Evolutionary conservation across 1,139 yeast genomes (phyloP).

Genomic region (Suhomyces bolitotheri): DNA sequence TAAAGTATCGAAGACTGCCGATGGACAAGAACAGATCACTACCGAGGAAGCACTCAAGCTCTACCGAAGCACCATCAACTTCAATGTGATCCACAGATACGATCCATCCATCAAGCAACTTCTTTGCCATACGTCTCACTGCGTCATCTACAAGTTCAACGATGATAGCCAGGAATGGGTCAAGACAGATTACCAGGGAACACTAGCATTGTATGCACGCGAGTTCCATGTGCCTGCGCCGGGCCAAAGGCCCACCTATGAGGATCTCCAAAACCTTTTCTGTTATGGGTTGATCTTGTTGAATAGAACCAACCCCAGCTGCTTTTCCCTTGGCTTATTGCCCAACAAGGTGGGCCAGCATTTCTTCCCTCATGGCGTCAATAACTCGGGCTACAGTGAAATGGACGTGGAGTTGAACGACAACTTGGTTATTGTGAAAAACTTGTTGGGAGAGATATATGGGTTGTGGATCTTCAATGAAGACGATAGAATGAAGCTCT

Average conservation of each 20-base stretch:
- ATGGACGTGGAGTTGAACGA: conserved; percentile 81
- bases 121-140: conserved; percentile 73
- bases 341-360: conserved; percentile 55
- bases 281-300: conserved; percentile 78
- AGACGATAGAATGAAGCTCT: conserved; percentile 65
- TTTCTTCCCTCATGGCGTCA: conserved; percentile 40
- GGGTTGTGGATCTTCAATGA: conserved; percentile 89
- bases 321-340: conserved; percentile 76
- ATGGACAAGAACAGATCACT: conserved; percentile 18
- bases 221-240: conserved; percentile 37
- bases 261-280: conserved; percentile 52
- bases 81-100: conserved; percentile 78
- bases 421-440: conserved; percentile 76
- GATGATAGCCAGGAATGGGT: conserved; percentile 72
- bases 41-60: conserved; percentile 51
- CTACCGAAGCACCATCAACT: conserved; percentile 70
- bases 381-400: conserved; percentile 44
- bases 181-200: conserved; percentile 78
- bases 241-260: conserved; percentile 24
- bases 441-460: conserved; percentile 72
- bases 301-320: conserved; percentile 73
- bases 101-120: conserved; percentile 80
- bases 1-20: conserved; percentile 4
- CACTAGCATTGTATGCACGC: conserved; percentile 75
- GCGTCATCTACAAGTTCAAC: conserved; percentile 75